Base-by-base conservation (phyloP, 1,284 basidiomycete species). In the Microbotryum silenes-acaulis region DNA sequence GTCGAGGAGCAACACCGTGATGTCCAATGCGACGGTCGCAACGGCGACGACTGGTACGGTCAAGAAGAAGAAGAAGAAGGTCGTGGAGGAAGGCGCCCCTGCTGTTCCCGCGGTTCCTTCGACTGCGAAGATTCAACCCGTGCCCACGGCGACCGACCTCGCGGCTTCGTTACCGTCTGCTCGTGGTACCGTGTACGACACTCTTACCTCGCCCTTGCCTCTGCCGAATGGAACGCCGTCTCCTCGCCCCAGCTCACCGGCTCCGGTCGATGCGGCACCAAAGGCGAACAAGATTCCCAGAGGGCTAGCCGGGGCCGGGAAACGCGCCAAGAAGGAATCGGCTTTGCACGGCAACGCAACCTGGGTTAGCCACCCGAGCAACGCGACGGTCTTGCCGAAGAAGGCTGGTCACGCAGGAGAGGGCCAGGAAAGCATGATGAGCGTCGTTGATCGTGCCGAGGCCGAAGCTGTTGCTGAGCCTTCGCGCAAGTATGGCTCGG, bases 381-480 rank as follows among this genome's bases (percentile, higher is more conserved):
- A 51, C 18, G 27, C 60, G 12, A 46, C 27, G 8, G 44, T n/a
- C 18, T 27, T 52, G n/a, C 21, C 50, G 21, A 42, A 25, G 27
- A 51, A 49, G 6, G 45, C 48, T 23, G 10, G 25, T 20, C 44
- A 60, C 20, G 66, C 59, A 4, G 56, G 46, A 33, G 59, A 63
- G 29, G 59, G 60, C 14, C 59, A 66, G 45, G 64, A 66, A 48
- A 56, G 52, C 23, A 51, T 68, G 12, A 59, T 66, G 50, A 51
- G 54, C 3, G 51, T 65, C 23, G 66, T 68, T 21, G 64, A 66
- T 51, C 64, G 64, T 20, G 66, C 63, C 8, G 66, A 65, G 23
- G 59, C 54, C n/a, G 48, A 50, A 56, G 60, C 48, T 14, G 49
- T 57, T 21, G n/a, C 14, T 7, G 29, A 44, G 33, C 55, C 62